These are phyloP conservation scores for Paragyromitra xinjiangensis DNA, from an alignment of 495 filamentous ascomycete genomes.

Conservation along the genomic window DNA sequence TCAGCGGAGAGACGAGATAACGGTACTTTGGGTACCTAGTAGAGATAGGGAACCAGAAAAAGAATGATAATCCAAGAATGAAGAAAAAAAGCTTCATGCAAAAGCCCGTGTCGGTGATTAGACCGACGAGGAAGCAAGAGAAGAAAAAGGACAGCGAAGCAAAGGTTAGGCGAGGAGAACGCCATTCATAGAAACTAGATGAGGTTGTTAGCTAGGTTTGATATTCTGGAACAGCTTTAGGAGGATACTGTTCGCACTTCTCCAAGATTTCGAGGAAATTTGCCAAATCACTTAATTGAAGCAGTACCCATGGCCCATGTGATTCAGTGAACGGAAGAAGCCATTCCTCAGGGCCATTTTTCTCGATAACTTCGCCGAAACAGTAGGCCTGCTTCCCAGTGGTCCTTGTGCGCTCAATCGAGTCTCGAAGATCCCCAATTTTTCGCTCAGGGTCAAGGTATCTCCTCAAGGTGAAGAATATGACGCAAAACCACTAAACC, in stretches of 20 bases:
- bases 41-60: slow-evolving; percentile 61
- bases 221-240: neutral
- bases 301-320: slow-evolving; percentile 59
- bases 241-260: slow-evolving; percentile 54
- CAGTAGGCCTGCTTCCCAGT: slow-evolving; percentile 54
- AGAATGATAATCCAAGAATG: slow-evolving; percentile 60
- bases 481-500: slow-evolving; percentile 54
- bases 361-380: slow-evolving; percentile 62
- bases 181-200: slow-evolving; percentile 63
- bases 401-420: slow-evolving; percentile 57
- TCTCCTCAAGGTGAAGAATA: slow-evolving; percentile 60
- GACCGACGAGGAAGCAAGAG: slow-evolving; percentile 56
- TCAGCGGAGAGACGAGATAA: slow-evolving; percentile 60
- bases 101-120: slow-evolving; percentile 58
- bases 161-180: slow-evolving; percentile 58
- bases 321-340: slow-evolving; percentile 59
- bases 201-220: neutral
- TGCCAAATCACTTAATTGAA: slow-evolving; percentile 62
- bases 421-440: slow-evolving; percentile 59
- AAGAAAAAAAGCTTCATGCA: slow-evolving; percentile 60
- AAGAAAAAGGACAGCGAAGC: slow-evolving; percentile 58
- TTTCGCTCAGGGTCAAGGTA: slow-evolving; percentile 56
- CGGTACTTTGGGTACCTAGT: slow-evolving; percentile 61
- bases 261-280: slow-evolving; percentile 60
- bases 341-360: slow-evolving; percentile 60